phyloP scores from a whole-genome alignment of 2,329 filamentous ascomycete species.

The Fusarium sp. region DNA sequence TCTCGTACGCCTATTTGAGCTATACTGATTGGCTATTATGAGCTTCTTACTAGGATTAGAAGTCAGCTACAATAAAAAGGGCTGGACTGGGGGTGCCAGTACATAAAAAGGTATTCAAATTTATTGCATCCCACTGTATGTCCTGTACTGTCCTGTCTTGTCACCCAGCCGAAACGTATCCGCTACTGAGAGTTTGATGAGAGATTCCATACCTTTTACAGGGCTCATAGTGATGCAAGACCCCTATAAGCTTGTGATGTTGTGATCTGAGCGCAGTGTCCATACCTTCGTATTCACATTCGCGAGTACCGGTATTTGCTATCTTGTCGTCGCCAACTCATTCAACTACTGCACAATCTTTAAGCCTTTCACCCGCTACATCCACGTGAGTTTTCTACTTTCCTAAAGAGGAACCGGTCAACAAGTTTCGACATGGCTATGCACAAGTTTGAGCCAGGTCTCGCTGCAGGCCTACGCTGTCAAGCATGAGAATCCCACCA shows the following conservation, averaged over 20 bases:
- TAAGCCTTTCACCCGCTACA: constrained; percentile 31
- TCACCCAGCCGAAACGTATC: constrained; percentile 28
- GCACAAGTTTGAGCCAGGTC: constrained; percentile 37
- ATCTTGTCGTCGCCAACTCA: constrained; percentile 1
- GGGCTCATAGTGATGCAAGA: background rate
- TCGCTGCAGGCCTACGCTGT: constrained; percentile 32
- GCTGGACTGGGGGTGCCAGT: too few species aligned
- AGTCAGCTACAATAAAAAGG: too few species aligned
- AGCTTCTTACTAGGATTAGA: too few species aligned
- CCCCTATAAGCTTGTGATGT: background rate
- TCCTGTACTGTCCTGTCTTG: constrained; percentile 20
- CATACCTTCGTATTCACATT: background rate
- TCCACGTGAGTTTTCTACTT: constrained; percentile 47
- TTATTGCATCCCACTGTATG: too few species aligned
- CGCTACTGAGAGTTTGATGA: constrained; percentile 21
- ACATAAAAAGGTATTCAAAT: too few species aligned
- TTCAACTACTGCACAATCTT: constrained; percentile 13
- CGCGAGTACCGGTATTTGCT: background rate
- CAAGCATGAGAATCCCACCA: constrained; percentile 39
- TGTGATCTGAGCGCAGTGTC: background rate
- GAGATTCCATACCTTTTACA: constrained; percentile 4
- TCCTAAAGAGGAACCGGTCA: constrained; percentile 52
- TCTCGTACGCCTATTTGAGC: too few species aligned
- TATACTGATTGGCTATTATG: too few species aligned
- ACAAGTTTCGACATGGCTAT: constrained; percentile 40